Percentiles rank a stretch among this genome's conserved stretches.
phyloP scores from a whole-genome alignment of 116 monocot genomes.

The Iris pallida region DNA sequence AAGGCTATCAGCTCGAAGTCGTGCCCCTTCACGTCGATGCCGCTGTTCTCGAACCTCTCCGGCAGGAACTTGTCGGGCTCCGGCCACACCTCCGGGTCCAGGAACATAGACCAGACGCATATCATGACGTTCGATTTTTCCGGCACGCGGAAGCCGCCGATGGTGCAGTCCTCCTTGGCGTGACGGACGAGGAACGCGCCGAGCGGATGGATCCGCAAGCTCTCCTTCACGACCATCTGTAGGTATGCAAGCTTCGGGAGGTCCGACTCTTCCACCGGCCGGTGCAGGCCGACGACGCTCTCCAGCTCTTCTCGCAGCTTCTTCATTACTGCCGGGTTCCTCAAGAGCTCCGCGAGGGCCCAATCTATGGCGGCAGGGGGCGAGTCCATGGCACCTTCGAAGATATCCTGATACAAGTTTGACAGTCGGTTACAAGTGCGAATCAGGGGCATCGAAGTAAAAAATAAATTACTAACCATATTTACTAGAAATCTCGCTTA shows the following conservation, averaged over 20 bases:
- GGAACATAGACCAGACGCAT: constrained; percentile 26
- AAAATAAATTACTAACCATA: no score
- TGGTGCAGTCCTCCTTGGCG: not conserved
- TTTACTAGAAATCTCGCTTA: no score
- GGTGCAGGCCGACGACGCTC: constrained; percentile 7
- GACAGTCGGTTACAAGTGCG: not conserved
- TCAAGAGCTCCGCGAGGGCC: constrained; percentile 28
- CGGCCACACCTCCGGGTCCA: constrained; percentile 22
- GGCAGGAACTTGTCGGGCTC: constrained; percentile 6
- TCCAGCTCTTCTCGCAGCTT: constrained; percentile 17
- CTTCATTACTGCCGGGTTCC: constrained; percentile 3
- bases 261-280: constrained; percentile 18
- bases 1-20: constrained; percentile 13
- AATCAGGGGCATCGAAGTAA: not conserved
- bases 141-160: constrained; percentile 26
- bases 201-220: constrained; percentile 20
- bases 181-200: constrained; percentile 9
- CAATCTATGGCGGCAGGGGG: constrained; percentile 14
- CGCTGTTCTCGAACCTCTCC: not conserved
- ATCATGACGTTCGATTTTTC: constrained; percentile 15
- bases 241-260: constrained; percentile 16
- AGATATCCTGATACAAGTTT: not conserved
- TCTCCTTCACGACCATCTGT: constrained; percentile 24
- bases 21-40: constrained; percentile 6
- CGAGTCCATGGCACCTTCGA: constrained; percentile 20